Evolutionary conservation across 805 yeast species (phyloP).

Genomic region (Barnettozyma californica): DNA sequence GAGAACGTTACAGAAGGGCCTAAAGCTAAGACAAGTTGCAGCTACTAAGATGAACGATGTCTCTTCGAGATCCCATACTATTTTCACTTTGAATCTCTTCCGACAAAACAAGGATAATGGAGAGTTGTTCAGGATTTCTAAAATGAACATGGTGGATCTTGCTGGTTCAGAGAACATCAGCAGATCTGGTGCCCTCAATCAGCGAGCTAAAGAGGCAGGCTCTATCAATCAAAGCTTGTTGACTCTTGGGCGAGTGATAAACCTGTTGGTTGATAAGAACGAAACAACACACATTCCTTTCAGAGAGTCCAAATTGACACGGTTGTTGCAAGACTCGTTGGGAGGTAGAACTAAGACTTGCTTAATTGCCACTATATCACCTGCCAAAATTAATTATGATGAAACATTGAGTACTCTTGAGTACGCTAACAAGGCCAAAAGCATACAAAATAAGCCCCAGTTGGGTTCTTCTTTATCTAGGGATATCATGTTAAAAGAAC

Average conservation of each 20-base stretch:
- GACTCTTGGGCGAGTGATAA: conserved; percentile 86
- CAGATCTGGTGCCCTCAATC: conserved; percentile 81
- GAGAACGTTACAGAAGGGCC: conserved; percentile 48
- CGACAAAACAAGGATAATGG: conserved; percentile 38
- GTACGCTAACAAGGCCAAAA: conserved; percentile 83
- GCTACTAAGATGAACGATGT: conserved; percentile 68
- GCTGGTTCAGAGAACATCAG: conserved; percentile 93
- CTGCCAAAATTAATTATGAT: conserved; percentile 69
- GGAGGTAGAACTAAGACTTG: conserved; percentile 90
- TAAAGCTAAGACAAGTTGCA: conserved; percentile 58
- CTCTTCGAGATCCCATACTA: conserved; percentile 74
- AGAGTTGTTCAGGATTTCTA: conserved; percentile 51
- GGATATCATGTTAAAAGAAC: conserved; percentile 40
- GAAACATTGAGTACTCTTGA: conserved; percentile 84
- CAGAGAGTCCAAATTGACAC: conserved; percentile 72
- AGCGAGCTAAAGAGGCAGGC: conserved; percentile 91
- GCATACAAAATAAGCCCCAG: conserved; percentile 70
- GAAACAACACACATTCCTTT: conserved; percentile 72
- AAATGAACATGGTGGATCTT: conserved; percentile 83
- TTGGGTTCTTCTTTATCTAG: conserved; percentile 52
- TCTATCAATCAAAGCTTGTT: conserved; percentile 83
- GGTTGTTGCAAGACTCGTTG: conserved; percentile 70
- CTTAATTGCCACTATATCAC: conserved; percentile 81
- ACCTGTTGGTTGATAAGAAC: conserved; percentile 56
- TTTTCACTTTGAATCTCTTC: conserved; percentile 59